Conservation (phyloP, 2,329 filamentous ascomycete species). For the Pseudogymnoascus verrucosus region DNA sequence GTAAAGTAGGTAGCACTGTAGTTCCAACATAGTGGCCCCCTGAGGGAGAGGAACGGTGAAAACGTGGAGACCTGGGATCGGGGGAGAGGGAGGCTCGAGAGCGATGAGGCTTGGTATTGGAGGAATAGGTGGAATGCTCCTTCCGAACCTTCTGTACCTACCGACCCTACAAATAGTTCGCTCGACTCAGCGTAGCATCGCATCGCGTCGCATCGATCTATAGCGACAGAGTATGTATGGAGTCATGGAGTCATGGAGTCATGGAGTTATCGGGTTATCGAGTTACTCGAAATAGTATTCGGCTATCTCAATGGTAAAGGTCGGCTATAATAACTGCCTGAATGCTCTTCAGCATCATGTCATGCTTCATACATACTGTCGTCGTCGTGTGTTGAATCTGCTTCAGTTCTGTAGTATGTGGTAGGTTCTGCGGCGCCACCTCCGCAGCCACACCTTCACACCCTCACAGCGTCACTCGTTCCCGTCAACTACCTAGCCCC, state of each 20-base stretch:
- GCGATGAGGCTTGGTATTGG: background rate
- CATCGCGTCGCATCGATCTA: no score
- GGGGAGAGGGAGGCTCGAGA: background rate
- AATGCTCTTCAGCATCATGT: background rate
- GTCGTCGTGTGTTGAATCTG: background rate
- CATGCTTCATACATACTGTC: background rate
- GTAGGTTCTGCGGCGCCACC: background rate
- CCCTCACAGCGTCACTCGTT: background rate
- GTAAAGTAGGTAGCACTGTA: background rate
- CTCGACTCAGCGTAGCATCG: background rate
- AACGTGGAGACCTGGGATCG: background rate
- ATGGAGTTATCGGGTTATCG: no score
- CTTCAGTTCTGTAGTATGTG: slow-evolving; percentile 1
- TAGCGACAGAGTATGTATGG: background rate
- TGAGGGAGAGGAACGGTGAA: background rate
- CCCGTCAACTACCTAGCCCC: background rate
- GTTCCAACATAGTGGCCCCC: background rate
- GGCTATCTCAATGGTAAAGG: background rate
- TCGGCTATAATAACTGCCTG: background rate
- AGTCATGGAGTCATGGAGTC: background rate
- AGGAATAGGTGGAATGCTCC: background rate
- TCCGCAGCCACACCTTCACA: background rate
- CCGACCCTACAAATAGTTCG: background rate
- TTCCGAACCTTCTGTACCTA: background rate
- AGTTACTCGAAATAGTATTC: background rate